Evolutionary conservation across 1,284 basidiomycete species (phyloP).

Genomic region (Vanrija pseudolonga): DNA sequence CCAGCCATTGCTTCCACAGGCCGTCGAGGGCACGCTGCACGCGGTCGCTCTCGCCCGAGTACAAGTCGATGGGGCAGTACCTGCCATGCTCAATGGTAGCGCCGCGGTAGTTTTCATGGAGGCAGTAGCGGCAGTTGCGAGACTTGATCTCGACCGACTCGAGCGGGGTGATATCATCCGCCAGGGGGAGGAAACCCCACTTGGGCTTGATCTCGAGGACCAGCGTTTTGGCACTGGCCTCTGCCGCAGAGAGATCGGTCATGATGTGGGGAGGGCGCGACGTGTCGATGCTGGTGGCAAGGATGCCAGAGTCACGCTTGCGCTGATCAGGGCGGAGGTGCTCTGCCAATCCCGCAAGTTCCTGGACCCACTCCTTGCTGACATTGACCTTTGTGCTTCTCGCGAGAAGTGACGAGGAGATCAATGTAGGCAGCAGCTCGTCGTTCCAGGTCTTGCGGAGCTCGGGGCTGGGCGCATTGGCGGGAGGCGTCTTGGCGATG

Average conservation of each 20-base stretch:
- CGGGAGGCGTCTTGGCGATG: slow-evolving; percentile 3
- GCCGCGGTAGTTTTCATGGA: slow-evolving; percentile 66
- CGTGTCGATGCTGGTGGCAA: slow-evolving; percentile 52
- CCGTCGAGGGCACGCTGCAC: slow-evolving; percentile 61
- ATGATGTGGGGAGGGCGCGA: slow-evolving; percentile 60
- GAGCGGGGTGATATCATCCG: slow-evolving; percentile 57
- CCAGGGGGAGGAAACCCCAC: slow-evolving; percentile 80
- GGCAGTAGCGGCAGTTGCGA: slow-evolving; percentile 75
- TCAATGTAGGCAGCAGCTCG: slow-evolving; percentile 48
- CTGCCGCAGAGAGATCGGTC: slow-evolving; percentile 61
- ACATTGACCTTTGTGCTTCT: slow-evolving; percentile 57
- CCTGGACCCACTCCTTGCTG: slow-evolving; percentile 60
- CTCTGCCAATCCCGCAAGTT: slow-evolving; percentile 55
- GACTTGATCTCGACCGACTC: slow-evolving; percentile 62
- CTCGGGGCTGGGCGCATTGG: background rate
- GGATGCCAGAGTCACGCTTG: slow-evolving; percentile 53
- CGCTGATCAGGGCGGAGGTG: slow-evolving; percentile 58
- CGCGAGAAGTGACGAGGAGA: slow-evolving; percentile 61
- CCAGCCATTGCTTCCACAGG: slow-evolving; percentile 70
- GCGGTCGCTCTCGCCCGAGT: slow-evolving; percentile 61
- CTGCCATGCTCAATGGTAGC: slow-evolving; percentile 6
- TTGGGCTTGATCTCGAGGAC: slow-evolving; percentile 94
- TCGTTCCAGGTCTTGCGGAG: slow-evolving; percentile 25
- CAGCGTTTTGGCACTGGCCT: slow-evolving; percentile 40
- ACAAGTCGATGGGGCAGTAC: slow-evolving; percentile 86